Percentiles rank a stretch among this genome's conserved stretches.
These are phyloP conservation scores for Ulvella scutata DNA, from an alignment of 139 green algal species.

Conservation along the genomic window DNA sequence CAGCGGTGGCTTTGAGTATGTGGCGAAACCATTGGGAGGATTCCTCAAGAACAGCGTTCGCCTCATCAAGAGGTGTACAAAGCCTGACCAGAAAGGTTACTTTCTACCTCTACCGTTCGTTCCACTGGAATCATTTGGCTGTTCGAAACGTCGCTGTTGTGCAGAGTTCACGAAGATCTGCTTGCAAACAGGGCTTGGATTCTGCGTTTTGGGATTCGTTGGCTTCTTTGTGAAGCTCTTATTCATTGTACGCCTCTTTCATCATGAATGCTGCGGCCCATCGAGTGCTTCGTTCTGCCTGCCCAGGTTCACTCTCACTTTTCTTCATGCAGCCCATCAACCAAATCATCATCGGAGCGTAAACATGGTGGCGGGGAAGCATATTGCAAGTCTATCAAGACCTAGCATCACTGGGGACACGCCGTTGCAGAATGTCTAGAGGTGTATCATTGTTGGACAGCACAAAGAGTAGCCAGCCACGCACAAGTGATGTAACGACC, in stretches of 20 bases:
- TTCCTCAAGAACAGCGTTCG: conserved; percentile 81
- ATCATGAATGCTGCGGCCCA: background rate
- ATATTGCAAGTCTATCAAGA: too few relatives aligned
- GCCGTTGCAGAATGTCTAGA: too few relatives aligned
- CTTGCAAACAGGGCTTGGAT: conserved; percentile 64
- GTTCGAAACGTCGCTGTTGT: background rate
- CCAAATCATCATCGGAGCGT: conserved; percentile 66
- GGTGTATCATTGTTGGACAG: too few relatives aligned
- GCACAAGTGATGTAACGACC: too few relatives aligned
- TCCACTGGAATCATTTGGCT: background rate
- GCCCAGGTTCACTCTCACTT: background rate
- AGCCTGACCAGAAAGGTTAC: conserved; percentile 80
- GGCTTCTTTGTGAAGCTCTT: conserved; percentile 97
- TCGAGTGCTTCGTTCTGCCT: background rate
- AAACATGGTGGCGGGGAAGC: too few relatives aligned
- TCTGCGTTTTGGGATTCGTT: conserved; percentile 92
- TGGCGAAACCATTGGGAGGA: conserved; percentile 56
- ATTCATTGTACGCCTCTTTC: conserved; percentile 58
- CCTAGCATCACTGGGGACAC: too few relatives aligned
- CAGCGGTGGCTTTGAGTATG: conserved; percentile 30
- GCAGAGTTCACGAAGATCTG: conserved; percentile 84
- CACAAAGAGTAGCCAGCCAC: too few relatives aligned
- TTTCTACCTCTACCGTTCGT: background rate
- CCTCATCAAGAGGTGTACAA: conserved; percentile 85
- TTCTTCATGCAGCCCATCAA: conserved; percentile 55